Percentiles rank a stretch among this genome's conserved stretches.
Conservation (phyloP, 306 rosid genomes). For the Prunus mume region DNA sequence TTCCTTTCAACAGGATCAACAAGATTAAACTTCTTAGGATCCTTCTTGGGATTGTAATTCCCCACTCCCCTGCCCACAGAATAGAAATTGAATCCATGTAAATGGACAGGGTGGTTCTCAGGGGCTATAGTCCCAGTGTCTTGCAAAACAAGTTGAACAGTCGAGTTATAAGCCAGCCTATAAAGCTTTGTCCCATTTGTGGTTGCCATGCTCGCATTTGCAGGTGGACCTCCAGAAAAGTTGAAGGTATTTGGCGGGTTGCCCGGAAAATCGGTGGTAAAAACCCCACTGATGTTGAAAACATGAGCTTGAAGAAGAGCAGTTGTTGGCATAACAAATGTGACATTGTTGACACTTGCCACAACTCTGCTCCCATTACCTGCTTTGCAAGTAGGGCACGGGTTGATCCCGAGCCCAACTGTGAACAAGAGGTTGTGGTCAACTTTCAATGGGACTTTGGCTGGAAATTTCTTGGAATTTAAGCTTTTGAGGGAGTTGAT, state of each 20-base stretch:
- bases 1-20: slow-evolving; percentile 86
- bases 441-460: slow-evolving; percentile 49
- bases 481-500: slow-evolving; percentile 50
- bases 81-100: slow-evolving; percentile 86
- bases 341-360: slow-evolving; percentile 66
- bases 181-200: slow-evolving; percentile 52
- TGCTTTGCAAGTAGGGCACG: slow-evolving; percentile 66
- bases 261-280: slow-evolving; percentile 70
- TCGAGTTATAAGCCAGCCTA: slow-evolving; percentile 47
- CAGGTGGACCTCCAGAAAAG: slow-evolving; percentile 43
- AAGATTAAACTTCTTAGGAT: slow-evolving; percentile 57
- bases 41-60: slow-evolving; percentile 52
- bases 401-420: slow-evolving; percentile 58
- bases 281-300: slow-evolving; percentile 62
- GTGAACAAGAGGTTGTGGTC: slow-evolving; percentile 71
- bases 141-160: slow-evolving; percentile 67
- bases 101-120: slow-evolving; percentile 82
- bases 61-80: slow-evolving; percentile 65
- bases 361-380: slow-evolving; percentile 78
- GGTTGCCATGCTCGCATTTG: slow-evolving; percentile 43
- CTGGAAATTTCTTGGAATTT: slow-evolving; percentile 69
- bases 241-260: slow-evolving; percentile 56
- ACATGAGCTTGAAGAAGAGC: slow-evolving; percentile 77
- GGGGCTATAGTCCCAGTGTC: slow-evolving; percentile 66
- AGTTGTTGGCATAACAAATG: slow-evolving; percentile 75